phyloP scores from a whole-genome alignment of 2,329 filamentous ascomycete genomes.

The Pseudogymnoascus sp. region DNA sequence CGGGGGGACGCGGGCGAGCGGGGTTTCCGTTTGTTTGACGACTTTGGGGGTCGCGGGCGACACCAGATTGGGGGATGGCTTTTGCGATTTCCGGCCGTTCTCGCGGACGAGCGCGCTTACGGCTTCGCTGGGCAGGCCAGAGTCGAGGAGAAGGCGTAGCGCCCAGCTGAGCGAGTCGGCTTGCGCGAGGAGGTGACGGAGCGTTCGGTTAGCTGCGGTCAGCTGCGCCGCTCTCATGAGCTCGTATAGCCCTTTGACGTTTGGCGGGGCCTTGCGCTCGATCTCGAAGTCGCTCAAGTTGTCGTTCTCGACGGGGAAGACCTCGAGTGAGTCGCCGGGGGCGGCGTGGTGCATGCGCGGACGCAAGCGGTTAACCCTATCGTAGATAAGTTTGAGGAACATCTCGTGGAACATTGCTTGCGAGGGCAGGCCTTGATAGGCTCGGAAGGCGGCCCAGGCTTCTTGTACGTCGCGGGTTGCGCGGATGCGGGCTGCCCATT shows the following conservation, averaged over 20 bases:
- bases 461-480: conserved; percentile 55
- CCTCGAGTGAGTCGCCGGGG: conserved; percentile 55
- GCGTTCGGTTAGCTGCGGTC: not conserved
- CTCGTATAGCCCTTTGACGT: conserved; percentile 48
- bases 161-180: not conserved
- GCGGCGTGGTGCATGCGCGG: conserved; percentile 26
- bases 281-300: conserved; percentile 60
- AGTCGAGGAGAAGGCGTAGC: not conserved
- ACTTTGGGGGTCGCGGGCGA: not conserved
- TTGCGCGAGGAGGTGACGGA: not conserved
- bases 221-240: conserved; percentile 39
- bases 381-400: conserved; percentile 48
- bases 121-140: not conserved
- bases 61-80: conserved; percentile 25
- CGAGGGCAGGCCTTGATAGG: conserved; percentile 26
- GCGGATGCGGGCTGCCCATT: conserved; percentile 50
- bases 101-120: not conserved
- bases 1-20: conserved; percentile 22
- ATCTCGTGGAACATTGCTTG: conserved; percentile 49
- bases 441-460: conserved; percentile 43
- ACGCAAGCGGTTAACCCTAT: conserved; percentile 17
- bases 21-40: conserved; percentile 36
- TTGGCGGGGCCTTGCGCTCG: conserved; percentile 54
- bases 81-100: not conserved
- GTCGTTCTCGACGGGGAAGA: conserved; percentile 45